phyloP scores from a whole-genome alignment of 139 green algal species.

The Micromonas commoda region DNA sequence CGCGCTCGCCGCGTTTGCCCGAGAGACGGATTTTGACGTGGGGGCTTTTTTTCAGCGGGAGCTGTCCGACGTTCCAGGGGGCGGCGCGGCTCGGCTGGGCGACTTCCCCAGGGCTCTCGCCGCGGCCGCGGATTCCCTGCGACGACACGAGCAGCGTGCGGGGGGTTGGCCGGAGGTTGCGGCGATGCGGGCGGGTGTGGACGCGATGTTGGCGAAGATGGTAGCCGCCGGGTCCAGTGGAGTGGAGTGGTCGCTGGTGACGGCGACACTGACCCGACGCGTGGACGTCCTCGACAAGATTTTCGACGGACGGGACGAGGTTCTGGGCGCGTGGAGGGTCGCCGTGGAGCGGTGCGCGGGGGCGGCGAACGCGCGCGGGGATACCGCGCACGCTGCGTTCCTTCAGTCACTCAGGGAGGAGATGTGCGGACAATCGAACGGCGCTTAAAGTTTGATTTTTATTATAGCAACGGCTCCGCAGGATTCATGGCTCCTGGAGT shows the following conservation, averaged over 20 bases:
- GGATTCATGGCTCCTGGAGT: no score
- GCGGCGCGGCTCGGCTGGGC: not conserved
- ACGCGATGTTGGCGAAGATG: not conserved
- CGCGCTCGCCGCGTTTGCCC: not conserved
- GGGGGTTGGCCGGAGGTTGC: not conserved
- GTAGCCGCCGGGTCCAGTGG: not conserved
- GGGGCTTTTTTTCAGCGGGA: not conserved
- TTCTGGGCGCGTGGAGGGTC: not conserved
- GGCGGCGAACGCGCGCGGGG: not conserved
- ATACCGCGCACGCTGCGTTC: not conserved
- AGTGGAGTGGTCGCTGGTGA: slow-evolving; percentile 7
- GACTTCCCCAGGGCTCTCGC: not conserved
- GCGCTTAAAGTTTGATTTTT: not conserved
- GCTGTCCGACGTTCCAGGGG: no score
- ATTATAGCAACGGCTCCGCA: not conserved
- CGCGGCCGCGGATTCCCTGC: not conserved
- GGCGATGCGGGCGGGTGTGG: not conserved
- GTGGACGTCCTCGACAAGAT: not conserved
- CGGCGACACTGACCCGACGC: not conserved
- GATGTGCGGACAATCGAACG: not conserved
- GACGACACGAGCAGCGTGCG: not conserved
- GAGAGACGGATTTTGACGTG: slow-evolving; percentile 2
- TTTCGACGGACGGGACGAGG: not conserved
- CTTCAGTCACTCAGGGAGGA: not conserved
- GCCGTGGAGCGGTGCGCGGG: not conserved